Evolutionary conservation across 2,329 filamentous ascomycete species (phyloP), one percentile per base, ranked within the genome.

Genomic region (Blastomyces silverae): DNA sequence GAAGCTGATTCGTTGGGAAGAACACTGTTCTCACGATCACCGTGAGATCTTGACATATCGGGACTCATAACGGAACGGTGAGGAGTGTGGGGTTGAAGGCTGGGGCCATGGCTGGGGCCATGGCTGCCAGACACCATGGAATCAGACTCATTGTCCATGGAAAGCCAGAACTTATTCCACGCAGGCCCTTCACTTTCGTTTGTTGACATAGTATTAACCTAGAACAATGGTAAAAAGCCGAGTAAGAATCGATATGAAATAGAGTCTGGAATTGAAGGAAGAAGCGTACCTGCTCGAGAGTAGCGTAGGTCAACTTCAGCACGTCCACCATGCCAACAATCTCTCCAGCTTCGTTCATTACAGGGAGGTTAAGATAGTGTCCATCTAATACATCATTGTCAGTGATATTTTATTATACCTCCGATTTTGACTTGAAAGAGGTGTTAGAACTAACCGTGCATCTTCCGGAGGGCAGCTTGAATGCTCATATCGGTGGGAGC

Each of bases 151-250:
- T 95, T 87, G 76, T 97, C 87, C 71, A 99, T 87, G 0, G 94
- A 97, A 70, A 97, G 83, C 94, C 94, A 99, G 81, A 99, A 99
- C 79, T 97, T 99, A 82, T 97, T 97, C 94, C 94, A 99, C 7
- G 94, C 94, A 5, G 94, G 94, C 0, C 94, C 94, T 79, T 99
- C 94, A 71, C 87, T 91, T 74, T 96, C 93, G 53, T 86, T 85
- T 63, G 88, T 92, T 52, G 85, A 87, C 88, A 99, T 97, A 66
- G 91, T 92, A 81, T 97, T 97, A 74, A 89, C 87, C 83, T 88
- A 68, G 20, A 61, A 59, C 28, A 57, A 65, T 10, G 57, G 61
- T 17, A 13, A 28, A 46, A 50, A 55, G 44, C 48, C 58, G 44
- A 4, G 13, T n/a, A 48, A 61, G 44, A 42, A 25, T 53, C 25